Percentiles rank a stretch among this genome's conserved stretches.
These are phyloP conservation scores for Pseudofabraea citricarpa DNA, from an alignment of 2,329 filamentous ascomycete genomes.

Conservation along the genomic window DNA sequence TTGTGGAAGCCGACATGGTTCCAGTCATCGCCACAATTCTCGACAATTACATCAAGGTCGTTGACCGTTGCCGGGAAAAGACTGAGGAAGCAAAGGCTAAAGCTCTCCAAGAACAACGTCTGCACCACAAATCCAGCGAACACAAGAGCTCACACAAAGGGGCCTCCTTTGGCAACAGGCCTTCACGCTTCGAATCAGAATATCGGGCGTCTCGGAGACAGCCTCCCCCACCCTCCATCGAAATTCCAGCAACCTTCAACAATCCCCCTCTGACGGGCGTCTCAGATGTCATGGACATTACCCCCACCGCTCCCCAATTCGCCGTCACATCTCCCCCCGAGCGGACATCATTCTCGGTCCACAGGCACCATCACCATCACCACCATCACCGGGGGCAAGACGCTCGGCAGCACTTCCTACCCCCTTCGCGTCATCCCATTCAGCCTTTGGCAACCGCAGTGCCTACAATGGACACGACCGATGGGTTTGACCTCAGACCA, in stretches of 20 bases:
- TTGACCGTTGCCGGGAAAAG: slow-evolving; percentile 86
- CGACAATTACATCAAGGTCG: slow-evolving; percentile 96
- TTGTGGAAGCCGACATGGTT: slow-evolving; percentile 98
- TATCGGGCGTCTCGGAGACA: slow-evolving; percentile 67
- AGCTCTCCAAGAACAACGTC: slow-evolving; percentile 28
- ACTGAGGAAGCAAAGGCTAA: slow-evolving; percentile 78
- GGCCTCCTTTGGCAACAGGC: slow-evolving; percentile 45
- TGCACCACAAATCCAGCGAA: slow-evolving; percentile 28
- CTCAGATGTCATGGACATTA: slow-evolving; percentile 51
- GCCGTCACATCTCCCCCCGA: slow-evolving; percentile 68
- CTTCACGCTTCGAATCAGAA: slow-evolving; percentile 50
- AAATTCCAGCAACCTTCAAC: slow-evolving; percentile 59
- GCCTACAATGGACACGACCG: slow-evolving; percentile 62
- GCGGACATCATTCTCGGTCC: slow-evolving; percentile 57
- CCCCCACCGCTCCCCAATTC: slow-evolving; percentile 55
- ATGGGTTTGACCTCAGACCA: slow-evolving; percentile 70
- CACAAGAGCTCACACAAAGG: slow-evolving; percentile 25
- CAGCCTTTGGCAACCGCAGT: slow-evolving; percentile 66
- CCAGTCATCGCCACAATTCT: slow-evolving; percentile 97
- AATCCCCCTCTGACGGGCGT: slow-evolving; percentile 38
- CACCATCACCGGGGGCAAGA: slow-evolving; percentile 49
- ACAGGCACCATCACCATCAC: slow-evolving; percentile 46
- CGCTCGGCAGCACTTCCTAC: slow-evolving; percentile 42
- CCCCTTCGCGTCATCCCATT: slow-evolving; percentile 45
- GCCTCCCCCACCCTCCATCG: slow-evolving; percentile 78